phyloP scores from a whole-genome alignment of 2,329 filamentous ascomycete genomes.

The Colletotrichum limetticola region DNA sequence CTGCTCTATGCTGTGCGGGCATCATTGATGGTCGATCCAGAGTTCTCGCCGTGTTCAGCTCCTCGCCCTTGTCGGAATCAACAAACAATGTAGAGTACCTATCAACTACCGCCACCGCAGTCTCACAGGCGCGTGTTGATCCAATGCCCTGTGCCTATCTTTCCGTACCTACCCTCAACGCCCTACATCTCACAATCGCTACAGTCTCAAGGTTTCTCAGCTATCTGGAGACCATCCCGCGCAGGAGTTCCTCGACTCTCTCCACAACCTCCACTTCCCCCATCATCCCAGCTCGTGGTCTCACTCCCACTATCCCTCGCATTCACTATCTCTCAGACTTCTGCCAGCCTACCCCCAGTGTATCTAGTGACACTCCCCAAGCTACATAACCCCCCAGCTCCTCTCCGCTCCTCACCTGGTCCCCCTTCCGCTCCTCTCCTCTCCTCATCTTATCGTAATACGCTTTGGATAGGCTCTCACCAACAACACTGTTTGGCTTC shows the following conservation, averaged over 20 bases:
- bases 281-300: conserved; percentile 17
- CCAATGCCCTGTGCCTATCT: background rate
- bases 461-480: conserved; percentile 31
- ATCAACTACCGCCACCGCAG: background rate
- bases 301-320: conserved; percentile 29
- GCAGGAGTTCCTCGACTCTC: conserved; percentile 13
- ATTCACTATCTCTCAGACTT: background rate
- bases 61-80: background rate
- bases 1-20: background rate
- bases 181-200: conserved; percentile 5
- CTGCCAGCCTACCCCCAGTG: background rate
- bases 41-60: conserved; percentile 10
- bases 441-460: conserved; percentile 8
- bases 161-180: conserved; percentile 14
- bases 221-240: conserved; percentile 24
- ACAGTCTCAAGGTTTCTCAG: conserved; percentile 8
- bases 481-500: conserved; percentile 23
- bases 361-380: conserved; percentile 16
- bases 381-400: conserved; percentile 32
- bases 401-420: conserved; percentile 11
- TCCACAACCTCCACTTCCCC: conserved; percentile 17
- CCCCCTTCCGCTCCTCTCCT: background rate
- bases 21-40: background rate
- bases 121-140: background rate
- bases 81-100: background rate